Evolutionary conservation across 768 basidiomycete genomes (phyloP), one percentile per base, ranked within the genome.

Genomic region (Candolleomyces aberdarensis): DNA sequence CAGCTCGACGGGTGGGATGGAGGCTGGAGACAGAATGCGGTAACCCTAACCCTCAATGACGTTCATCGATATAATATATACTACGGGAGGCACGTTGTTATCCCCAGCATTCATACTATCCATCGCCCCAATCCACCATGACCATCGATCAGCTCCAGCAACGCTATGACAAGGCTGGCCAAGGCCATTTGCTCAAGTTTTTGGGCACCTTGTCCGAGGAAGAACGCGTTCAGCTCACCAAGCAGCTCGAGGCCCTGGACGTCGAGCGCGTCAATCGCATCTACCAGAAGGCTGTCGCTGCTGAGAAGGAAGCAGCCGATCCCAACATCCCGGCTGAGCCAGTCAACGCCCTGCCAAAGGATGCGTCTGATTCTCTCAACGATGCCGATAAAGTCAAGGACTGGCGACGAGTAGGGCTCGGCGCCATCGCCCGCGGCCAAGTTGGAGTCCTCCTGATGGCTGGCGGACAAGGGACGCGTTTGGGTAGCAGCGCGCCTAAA

Each of bases 391-490:
- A 85, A 71, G 87, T 83, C 59, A 71, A 72, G 13, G 83, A 85
- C 73, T 98, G 96, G 96, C 80, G 85, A n/a, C 69, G 75, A 13
- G 80, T 82, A 49, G 97, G 97, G 39, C 78, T 98, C 43, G 76
- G 85, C 44, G 95, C 96, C 51, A 86, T 98, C 69, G 83, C 88
- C 17, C 75, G 83, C 40, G 89, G 93, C 62, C 79, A 93, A 66
- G 95, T 98, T 43, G 97, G 88, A n/a, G 96, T 98, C 10, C 81
- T 99, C 50, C 83, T 99, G 66, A 93, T 99, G 91, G 97, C 97
- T 8, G 97, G 97, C 44, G 97, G 97, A 1, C 97, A 99, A 76
- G 97, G 97, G 14, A 97, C 96, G 19, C 83, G 97, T 58, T 78
- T 99, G 47, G 97, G 97, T 32, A 94, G 92, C 69, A 84, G 83